Evolutionary conservation across 768 basidiomycete genomes (phyloP), one percentile per base, ranked within the genome.

Genomic region (Megacollybia marginata): DNA sequence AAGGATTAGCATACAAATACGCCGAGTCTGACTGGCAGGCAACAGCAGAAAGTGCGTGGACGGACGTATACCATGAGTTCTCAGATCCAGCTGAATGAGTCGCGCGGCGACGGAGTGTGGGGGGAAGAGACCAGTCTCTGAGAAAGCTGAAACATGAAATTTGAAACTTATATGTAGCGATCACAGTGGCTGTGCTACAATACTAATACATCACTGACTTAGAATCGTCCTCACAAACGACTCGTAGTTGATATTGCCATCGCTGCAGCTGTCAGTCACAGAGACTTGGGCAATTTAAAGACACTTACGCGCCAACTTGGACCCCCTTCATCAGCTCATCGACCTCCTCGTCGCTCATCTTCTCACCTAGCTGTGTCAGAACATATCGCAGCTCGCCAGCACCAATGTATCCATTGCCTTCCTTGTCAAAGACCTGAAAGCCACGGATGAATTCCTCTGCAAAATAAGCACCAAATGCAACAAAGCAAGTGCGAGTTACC

Each of bases 351-450:
- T 98, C 93, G 7, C 84, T 65, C 92, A 99, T 94, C 75, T 97
- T 97, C 77, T 99, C 96, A 11, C 96, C 96, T 0, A 99, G 79
- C 60, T 94, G 93, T 7, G 96, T 99, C 28, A 95, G 75, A 23
- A 94, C 91, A 64, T 95, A 94, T 65, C 90, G 80, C 54, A 95
- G 74, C 68, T 96, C 92, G 44, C 92, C 92, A 15, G 87, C 90
- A 44, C 92, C 92, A 57, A 91, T 92, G 70, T 83, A 88, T 1
- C 92, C 92, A 59, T 92, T 92, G 31, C 89, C 89, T 57, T 92
- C 90, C 69, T 93, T 94, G 69, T 98, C 95, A 57, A 99, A 98
- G 10, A 98, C 95, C 59, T 97, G 94, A 79, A 99, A 99, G 9
- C 94, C 96, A 45, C 96, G 92, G 61, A 97, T 92, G 72, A 99